phyloP scores from a whole-genome alignment of 83 land plant species.

The Picea abies region DNA sequence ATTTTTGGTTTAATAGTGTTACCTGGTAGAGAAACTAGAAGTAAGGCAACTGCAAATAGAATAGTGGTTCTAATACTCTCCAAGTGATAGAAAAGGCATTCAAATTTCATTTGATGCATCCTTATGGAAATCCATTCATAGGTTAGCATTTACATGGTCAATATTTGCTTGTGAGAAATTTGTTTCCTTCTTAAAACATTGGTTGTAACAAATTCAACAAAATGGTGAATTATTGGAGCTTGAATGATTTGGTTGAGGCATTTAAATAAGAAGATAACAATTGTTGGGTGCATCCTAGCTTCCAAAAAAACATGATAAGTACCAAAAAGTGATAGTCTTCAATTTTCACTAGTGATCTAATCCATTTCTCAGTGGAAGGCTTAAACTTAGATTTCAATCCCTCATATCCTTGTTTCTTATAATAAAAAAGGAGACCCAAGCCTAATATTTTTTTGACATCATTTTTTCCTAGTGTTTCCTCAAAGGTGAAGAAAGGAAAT shows the following conservation, averaged over 20 bases:
- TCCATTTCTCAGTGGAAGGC: too few species aligned
- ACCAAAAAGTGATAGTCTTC: too few species aligned
- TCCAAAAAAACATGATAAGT: too few species aligned
- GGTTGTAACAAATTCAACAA: constrained; percentile 81
- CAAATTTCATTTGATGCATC: constrained; percentile 85
- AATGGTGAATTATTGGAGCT: constrained; percentile 94
- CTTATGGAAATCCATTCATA: constrained; percentile 93
- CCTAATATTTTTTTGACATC: too few species aligned
- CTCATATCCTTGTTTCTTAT: too few species aligned
- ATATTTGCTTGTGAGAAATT: constrained; percentile 64
- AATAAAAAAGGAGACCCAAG: too few species aligned
- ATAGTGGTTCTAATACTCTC: constrained; percentile 75
- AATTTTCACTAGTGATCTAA: too few species aligned
- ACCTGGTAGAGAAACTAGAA: constrained; percentile 75
- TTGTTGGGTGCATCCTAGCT: too few species aligned
- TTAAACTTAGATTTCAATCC: too few species aligned
- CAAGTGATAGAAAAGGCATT: constrained; percentile 85
- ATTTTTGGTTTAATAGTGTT: constrained; percentile 74
- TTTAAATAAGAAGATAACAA: too few species aligned
- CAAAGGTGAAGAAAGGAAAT: too few species aligned
- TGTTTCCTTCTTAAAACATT: constrained; percentile 70
- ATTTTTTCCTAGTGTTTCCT: too few species aligned
- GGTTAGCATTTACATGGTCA: constrained; percentile 61
- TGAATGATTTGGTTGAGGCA: constrained; percentile 88
- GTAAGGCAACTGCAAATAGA: constrained; percentile 67